Evolutionary conservation across 2,329 filamentous ascomycete genomes (phyloP), one percentile per base, ranked within the genome.

Genomic region (Cephalotrichum gorgonifer): DNA sequence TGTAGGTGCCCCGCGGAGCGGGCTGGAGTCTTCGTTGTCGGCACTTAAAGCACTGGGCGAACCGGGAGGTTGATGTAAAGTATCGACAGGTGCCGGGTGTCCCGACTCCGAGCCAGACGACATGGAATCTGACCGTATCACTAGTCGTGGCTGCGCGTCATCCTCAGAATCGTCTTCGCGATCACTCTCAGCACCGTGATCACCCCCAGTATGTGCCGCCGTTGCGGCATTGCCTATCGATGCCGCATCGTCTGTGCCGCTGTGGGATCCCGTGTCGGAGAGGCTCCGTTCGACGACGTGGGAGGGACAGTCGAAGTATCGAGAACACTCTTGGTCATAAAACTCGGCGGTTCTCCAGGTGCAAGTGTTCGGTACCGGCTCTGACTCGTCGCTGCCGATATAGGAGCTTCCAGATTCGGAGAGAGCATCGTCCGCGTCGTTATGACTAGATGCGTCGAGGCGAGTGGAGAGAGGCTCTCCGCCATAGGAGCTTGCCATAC

Each of bases 291-390:
- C 67, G 43, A 71, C 54, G 17, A 62, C 52, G 50, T 76, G 73
- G 4, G 70, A 67, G 28, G 72, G 73, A 41, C 72, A 75, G 59
- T 76, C 73, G 50, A 72, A 66, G 57, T 64, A 75, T 43, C 65
- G 66, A 11, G 64, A 64, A 56, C 72, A 74, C 57, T 75, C 72
- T 44, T 66, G 62, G 46, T 70, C 64, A 53, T 69, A 56, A 42
- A 63, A 70, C 14, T 60, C 58, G 17, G 57, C 22, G 9, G 62
- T 70, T 45, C 63, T 64, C 62, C 68, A 72, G 31, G 55, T 62
- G 51, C 70, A 74, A 33, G 39, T 31, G 35, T 31, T 43, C 38
- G 26, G 25, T 20, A 22, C 22, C 14, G 46, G 41, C 7, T 43
- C 53, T 39, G 53, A 50, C 23, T 57, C 54, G 47, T 59, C 59